Evolutionary conservation across 1,284 basidiomycete genomes (phyloP), one percentile per base, ranked within the genome.

Genomic region (Sporisorium reilianum): DNA sequence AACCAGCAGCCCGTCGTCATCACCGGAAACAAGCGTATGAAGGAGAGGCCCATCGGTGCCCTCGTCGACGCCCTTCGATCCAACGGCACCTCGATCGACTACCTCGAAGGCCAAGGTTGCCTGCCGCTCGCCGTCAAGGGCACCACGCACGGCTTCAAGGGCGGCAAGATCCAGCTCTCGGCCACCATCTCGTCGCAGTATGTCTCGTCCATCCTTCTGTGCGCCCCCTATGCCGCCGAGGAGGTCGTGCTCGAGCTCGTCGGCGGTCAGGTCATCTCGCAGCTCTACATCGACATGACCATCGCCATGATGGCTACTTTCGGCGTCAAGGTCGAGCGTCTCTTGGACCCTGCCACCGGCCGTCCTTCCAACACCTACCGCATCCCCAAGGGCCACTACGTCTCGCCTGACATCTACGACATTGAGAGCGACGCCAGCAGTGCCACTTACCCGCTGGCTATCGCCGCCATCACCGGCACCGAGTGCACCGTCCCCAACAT

Each of bases 211-310:
- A 94, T 98, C 84, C 89, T 99, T 9, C 91, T 99, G 38, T 97
- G 94, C 81, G 95, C 96, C 0, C 96, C 96, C 0, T 99, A 98
- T 84, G 95, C 96, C 1, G 83, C 86, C 40, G 89, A 93, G 80
- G 88, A 91, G 38, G 89, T 97, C 72, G 91, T 90, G 5, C 90
- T 99, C 64, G 93, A 97, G 86, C 90, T 99, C 65, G 92, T 90
- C 0, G 95, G 95, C 25, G 94, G 93, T 4, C 90, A 92, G 80
- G 97, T 99, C 84, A 97, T 99, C 85, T 97, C 94, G 20, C 96
- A 98, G 87, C 95, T 95, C 3, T 99, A 99, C 88, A 99, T 99
- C 86, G 95, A 99, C 87, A 97, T 99, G 95, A 99, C 97, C 5
- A 92, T 97, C 76, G 91, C 94, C 9, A 97, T 99, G 92, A 99